Evolutionary conservation across 139 green algal genomes (phyloP), one percentile per base, ranked within the genome.

Genomic region (Pseudopediastrum boryanum): DNA sequence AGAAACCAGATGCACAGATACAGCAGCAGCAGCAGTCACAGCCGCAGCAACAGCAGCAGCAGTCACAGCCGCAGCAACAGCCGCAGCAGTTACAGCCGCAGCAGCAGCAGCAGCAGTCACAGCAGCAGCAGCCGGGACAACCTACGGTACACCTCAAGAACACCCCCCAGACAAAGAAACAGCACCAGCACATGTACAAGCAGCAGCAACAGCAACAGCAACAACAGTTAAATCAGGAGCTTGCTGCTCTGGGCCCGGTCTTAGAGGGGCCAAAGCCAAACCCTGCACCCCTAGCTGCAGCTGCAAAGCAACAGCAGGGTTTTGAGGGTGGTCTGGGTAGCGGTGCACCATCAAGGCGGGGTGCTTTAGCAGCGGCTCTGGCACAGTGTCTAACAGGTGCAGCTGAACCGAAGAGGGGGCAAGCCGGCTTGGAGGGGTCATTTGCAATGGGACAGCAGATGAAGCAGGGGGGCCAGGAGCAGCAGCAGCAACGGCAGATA

Each of bases 61-160:
- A 38, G 9, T 6, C 3, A 7, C 16, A 19, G 59, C 59, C 59
- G 62, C 58, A 25, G 35, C 27, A 7, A 10, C 62, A 31, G 62
- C 21, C 27, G 23, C 33, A 2, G 62, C 62, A 43, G 27, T 19
- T n/a, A 72, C 33, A 19, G 4, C 39, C 13, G 64, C 38, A 52
- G 39, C 19, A 72, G 23, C 64, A 72, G 64, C 64, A 72, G 64
- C 38, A 72, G 64, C 64, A 19, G 13, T 42, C 21, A 2, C 64
- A 12, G 25, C 38, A 71, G 12, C 38, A 52, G 33, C 21, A 58
- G 39, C 23, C 3, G 12, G 38, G 38, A 23, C 16, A 58, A 19
- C 16, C 19, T 16, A 27, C 19, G 48, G 16, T 58, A 19, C 48
- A 16, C 19, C 16, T 19, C 19, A 19, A 19, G 48, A 19, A 19